These are phyloP conservation scores for Fusarium udum DNA, from an alignment of 2,329 filamentous ascomycete genomes.

Conservation along the genomic window DNA sequence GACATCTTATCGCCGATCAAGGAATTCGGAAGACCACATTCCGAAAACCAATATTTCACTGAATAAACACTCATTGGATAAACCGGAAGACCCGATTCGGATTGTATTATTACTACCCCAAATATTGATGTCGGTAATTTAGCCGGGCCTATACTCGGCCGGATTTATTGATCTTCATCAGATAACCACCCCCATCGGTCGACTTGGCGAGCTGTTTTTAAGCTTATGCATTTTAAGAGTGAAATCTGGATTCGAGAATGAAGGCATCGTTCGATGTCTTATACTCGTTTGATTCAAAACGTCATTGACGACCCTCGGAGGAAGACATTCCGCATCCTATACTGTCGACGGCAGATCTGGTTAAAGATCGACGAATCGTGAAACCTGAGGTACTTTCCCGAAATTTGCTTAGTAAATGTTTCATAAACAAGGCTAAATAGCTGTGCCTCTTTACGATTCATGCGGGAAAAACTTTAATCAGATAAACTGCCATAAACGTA, in stretches of 20 bases:
- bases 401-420: background rate
- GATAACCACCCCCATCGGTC: background rate
- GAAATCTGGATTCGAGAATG: background rate
- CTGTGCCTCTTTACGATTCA: background rate
- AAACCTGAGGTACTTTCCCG: background rate
- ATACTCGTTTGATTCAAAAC: background rate
- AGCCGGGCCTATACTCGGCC: background rate
- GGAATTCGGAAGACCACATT: conserved; percentile 18
- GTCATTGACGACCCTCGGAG: background rate
- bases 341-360: background rate
- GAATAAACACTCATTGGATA: background rate
- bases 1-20: conserved; percentile 5
- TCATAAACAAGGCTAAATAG: background rate
- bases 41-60: background rate
- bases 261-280: background rate
- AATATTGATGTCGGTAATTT: background rate
- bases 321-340: conserved; percentile 5
- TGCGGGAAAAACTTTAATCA: background rate
- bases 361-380: background rate
- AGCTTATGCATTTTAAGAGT: background rate
- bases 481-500: background rate
- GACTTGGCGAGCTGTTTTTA: background rate
- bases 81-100: background rate
- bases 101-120: background rate
- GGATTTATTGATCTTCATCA: background rate